Evolutionary conservation across 192 early-diverging fungal species (phyloP).

Genomic region (Funneliformis geosporum): DNA sequence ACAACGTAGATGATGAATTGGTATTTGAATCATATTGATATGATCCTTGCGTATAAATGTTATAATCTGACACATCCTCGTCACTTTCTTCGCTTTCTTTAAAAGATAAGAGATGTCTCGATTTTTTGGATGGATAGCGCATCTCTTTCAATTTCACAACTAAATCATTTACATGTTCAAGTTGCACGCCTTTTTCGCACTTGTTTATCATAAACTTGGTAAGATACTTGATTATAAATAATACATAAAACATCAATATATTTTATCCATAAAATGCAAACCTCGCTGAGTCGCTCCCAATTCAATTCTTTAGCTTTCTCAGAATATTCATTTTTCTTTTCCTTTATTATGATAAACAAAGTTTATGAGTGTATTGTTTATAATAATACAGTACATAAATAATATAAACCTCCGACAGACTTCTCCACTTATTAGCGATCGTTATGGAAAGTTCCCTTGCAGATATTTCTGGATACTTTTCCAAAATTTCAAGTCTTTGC

Average conservation of each 20-base stretch:
- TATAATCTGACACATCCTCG: neutral
- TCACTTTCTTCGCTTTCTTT: neutral
- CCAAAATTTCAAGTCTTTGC: neutral
- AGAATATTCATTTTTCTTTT: neutral
- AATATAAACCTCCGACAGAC: neutral
- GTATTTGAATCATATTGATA: slow-evolving; percentile 1
- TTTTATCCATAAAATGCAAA: neutral
- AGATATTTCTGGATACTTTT: neutral
- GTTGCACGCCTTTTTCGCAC: neutral
- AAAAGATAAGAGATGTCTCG: neutral
- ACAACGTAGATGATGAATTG: neutral
- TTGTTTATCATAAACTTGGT: neutral
- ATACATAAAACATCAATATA: too few species aligned
- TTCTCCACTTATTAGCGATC: neutral
- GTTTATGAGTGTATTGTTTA: too few species aligned
- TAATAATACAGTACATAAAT: neutral
- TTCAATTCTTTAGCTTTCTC: slow-evolving; percentile 16
- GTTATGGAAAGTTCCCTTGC: neutral
- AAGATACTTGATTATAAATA: neutral
- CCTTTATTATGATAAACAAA: neutral
- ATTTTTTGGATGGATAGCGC: neutral
- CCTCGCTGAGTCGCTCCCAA: slow-evolving; percentile 1
- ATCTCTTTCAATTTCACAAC: neutral
- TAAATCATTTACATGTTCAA: neutral
- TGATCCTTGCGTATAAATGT: neutral